phyloP scores from a whole-genome alignment of 2,329 filamentous ascomycete genomes.

The Fonsecaea monophora region DNA sequence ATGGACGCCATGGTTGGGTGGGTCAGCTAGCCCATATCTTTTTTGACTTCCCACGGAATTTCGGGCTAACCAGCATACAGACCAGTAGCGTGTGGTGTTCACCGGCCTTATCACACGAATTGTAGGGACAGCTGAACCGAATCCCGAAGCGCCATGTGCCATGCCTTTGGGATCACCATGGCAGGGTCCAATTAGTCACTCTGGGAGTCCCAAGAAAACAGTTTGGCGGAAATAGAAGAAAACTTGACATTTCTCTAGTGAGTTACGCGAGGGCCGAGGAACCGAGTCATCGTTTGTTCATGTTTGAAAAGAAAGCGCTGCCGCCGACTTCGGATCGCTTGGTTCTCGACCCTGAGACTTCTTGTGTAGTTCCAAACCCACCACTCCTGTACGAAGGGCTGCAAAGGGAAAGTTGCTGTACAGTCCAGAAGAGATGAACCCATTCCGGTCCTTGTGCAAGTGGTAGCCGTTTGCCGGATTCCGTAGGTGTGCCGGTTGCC shows the following conservation, averaged over 20 bases:
- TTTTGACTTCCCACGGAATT: constrained; percentile 1
- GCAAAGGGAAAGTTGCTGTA: background rate
- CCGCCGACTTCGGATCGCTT: background rate
- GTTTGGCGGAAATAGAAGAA: background rate
- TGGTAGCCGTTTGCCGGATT: background rate
- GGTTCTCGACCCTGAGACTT: background rate
- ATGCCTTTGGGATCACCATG: background rate
- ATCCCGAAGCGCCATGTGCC: constrained; percentile 11
- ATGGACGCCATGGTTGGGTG: background rate
- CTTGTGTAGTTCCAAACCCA: background rate
- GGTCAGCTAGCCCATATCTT: constrained; percentile 9
- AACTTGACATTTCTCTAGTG: background rate
- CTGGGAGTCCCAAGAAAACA: background rate
- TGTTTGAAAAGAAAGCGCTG: background rate
- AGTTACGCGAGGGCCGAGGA: constrained; percentile 4
- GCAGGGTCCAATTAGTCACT: background rate
- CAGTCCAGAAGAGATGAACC: no score
- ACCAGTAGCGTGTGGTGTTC: background rate
- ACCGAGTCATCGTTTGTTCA: background rate
- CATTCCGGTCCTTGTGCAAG: background rate
- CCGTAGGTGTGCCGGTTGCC: background rate
- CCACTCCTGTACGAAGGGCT: background rate
- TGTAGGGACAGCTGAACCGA: constrained; percentile 11
- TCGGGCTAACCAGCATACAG: background rate
- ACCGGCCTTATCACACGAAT: constrained; percentile 1